Conservation (phyloP, 2,329 filamentous ascomycete genomes). For the Dryadomyces quercus-mongolicae region DNA sequence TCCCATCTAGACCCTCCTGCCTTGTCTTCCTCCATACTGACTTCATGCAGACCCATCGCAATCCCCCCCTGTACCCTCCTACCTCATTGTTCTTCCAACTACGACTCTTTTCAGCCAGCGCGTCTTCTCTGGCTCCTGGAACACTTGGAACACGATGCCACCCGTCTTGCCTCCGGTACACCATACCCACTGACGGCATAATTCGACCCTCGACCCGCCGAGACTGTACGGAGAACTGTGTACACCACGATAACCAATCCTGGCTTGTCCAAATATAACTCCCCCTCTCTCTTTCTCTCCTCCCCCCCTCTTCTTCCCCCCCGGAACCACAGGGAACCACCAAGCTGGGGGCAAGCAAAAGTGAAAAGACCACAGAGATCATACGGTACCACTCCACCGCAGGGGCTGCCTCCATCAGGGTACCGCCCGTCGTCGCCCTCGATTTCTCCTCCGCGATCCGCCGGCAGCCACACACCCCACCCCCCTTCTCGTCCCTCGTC, state of each 20-base stretch:
- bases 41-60: constrained; percentile 16
- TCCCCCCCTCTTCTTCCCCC: no score
- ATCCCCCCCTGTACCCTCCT: neutral
- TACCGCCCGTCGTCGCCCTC: neutral
- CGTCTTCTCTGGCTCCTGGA: no score
- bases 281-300: no score
- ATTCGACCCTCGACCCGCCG: neutral
- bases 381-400: neutral
- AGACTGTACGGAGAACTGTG: no score
- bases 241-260: no score
- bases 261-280: no score
- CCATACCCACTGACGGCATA: constrained; percentile 22
- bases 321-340: no score
- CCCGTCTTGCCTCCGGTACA: constrained; percentile 25
- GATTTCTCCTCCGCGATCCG: neutral
- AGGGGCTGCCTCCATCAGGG: neutral
- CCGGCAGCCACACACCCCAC: constrained; percentile 1
- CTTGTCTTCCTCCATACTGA: no score
- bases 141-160: constrained; percentile 27
- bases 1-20: no score
- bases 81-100: constrained; percentile 6
- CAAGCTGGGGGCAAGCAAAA: neutral
- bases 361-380: neutral
- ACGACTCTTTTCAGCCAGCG: constrained; percentile 13
- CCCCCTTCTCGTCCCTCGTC: constrained; percentile 6